Percentiles rank a stretch among this genome's conserved stretches.
Conservation (phyloP, 139 green algal genomes). For the Parachlorella kessleri region DNA sequence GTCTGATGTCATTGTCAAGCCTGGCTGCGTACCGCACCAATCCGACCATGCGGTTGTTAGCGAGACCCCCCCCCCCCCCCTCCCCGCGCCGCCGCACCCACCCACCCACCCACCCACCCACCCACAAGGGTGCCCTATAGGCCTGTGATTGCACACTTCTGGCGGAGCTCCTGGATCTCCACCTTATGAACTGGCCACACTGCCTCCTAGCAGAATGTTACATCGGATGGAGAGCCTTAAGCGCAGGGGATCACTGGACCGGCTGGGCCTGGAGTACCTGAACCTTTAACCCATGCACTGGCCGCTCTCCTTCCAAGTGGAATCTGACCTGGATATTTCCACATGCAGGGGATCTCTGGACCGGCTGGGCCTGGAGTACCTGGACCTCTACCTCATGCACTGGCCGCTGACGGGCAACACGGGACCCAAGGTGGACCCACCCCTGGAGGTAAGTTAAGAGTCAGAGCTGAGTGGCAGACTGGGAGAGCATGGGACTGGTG, state of each 20-base stretch:
- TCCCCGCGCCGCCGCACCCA: no score
- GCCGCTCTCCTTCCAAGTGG: background rate
- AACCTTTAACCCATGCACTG: conserved; percentile 79
- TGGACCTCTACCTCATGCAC: conserved; percentile 90
- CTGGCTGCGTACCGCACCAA: background rate
- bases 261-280: conserved; percentile 84
- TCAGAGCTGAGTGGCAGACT: background rate
- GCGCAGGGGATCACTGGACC: conserved; percentile 51
- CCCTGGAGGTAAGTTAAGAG: conserved; percentile 11
- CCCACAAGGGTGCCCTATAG: no score
- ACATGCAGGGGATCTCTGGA: conserved; percentile 51
- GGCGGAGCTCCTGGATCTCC: background rate
- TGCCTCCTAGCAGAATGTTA: background rate
- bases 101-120: no score
- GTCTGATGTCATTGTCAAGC: background rate
- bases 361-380: conserved; percentile 80
- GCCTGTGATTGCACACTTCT: no score
- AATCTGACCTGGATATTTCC: background rate
- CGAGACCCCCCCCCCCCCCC: no score
- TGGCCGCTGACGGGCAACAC: conserved; percentile 59
- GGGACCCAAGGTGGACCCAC: conserved; percentile 57
- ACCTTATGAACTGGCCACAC: background rate
- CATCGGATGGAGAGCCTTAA: no score
- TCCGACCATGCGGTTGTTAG: background rate
- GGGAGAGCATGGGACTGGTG: background rate